Evolutionary conservation across 805 yeast species (phyloP), one percentile per base, ranked within the genome.

Genomic region (Ogataea nonfermentans): DNA sequence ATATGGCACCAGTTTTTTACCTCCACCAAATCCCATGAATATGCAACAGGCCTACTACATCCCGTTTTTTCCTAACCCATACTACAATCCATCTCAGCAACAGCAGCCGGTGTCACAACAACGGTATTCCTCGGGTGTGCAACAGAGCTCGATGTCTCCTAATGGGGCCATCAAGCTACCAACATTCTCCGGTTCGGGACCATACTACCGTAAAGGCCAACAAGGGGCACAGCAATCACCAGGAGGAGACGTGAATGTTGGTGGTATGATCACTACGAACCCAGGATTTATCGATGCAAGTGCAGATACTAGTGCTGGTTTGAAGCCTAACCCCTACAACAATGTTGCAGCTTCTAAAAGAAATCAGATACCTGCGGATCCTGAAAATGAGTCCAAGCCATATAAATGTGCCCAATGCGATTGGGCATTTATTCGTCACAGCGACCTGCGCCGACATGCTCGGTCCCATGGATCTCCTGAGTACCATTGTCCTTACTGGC

Each of bases 401-500:
- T 71, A 61, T 45, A 53, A 50, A 16, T 74, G 80, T 50, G 44
- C 60, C 9, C 65, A 56, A 22, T 83, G 91, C 60, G 66, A 62
- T 15, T 83, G 91, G 90, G 68, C 87, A 2, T 84, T 84, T 59
- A 73, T 78, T 7, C 68, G 91, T 29, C 79, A 75, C 38, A 75
- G 84, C 35, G 91, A 84, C 56, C 72, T 81, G 51, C 70, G 84
- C 29, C 69, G 91, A 37, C 91, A 84, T 53, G 48, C 72, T 13
- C 72, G 81, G 46, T 79, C 86, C 3, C 91, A 84, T 54, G 69
- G 71, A 29, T 70, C 74, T 35, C 90, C 90, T 3, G 71, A 70
- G 43, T 78, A 78, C 52, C 81, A 76, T 47, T 84, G 91, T 55
- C 91, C 91, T 3, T 84, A 71, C 61, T 82, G 85, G 84, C 69